Conservation (phyloP, 176 grass and related monocot species). For the Luzula sylvatica region DNA sequence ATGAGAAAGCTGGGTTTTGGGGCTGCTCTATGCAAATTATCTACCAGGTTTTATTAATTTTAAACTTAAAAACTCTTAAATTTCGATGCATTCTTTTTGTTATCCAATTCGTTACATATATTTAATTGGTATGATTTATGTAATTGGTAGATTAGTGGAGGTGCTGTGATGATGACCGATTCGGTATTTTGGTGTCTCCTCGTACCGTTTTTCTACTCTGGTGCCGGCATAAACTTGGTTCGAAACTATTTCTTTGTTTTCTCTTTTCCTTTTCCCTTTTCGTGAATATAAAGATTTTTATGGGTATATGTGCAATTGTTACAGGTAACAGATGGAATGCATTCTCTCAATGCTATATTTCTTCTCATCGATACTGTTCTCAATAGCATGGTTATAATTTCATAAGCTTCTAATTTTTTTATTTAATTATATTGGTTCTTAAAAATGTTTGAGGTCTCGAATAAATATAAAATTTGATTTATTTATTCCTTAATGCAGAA, state of each 20-base stretch:
- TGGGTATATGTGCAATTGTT: constrained; percentile 3
- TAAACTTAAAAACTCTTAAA: not conserved
- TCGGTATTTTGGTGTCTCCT: constrained; percentile 73
- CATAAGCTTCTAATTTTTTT: not conserved
- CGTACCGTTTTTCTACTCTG: constrained; percentile 60
- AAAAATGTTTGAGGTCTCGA: not conserved
- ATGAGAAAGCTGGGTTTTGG: constrained; percentile 22
- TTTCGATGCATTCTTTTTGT: too few species aligned
- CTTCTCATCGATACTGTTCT: constrained; percentile 68
- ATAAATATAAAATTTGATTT: not conserved
- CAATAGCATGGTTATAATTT: constrained; percentile 66
- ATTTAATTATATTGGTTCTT: not conserved
- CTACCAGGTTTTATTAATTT: constrained; percentile 29
- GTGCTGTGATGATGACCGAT: constrained; percentile 73
- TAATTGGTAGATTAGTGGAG: constrained; percentile 58
- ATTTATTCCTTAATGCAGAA: constrained; percentile 37
- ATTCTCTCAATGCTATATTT: constrained; percentile 65
- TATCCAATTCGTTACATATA: too few species aligned
- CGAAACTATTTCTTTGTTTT: constrained; percentile 11
- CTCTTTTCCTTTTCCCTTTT: too few species aligned
- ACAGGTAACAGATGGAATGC: constrained; percentile 75
- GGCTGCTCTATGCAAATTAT: constrained; percentile 30
- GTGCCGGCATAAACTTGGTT: constrained; percentile 49
- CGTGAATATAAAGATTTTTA: not conserved
- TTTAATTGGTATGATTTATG: not conserved